Conservation (phyloP, 2,329 filamentous ascomycete species). For the Ophiostoma triangulosporum region DNA sequence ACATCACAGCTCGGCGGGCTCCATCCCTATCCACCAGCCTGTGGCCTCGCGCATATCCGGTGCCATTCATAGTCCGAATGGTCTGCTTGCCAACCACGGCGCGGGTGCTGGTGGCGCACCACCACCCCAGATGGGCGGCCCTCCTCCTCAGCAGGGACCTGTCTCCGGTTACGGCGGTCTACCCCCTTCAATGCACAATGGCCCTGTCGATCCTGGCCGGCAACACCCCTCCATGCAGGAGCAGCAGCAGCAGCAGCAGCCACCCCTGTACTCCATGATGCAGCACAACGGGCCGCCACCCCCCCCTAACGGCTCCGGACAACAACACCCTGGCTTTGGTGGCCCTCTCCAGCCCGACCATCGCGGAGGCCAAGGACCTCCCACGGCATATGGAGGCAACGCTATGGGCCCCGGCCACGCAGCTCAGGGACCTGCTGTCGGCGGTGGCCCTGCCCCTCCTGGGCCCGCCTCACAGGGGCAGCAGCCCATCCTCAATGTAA, state of each 20-base stretch:
- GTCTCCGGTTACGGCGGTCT: conserved; percentile 37
- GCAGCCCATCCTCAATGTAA: conserved; percentile 68
- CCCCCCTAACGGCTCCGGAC: conserved; percentile 38
- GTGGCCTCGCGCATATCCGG: conserved; percentile 69
- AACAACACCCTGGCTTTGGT: conserved; percentile 55
- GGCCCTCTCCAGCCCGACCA: conserved; percentile 50
- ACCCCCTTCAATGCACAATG: conserved; percentile 27
- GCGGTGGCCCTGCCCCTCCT: conserved; percentile 16
- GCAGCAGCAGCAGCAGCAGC: conserved; percentile 22
- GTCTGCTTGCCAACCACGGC: conserved; percentile 64
- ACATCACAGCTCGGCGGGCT: conserved; percentile 77
- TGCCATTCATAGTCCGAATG: conserved; percentile 84
- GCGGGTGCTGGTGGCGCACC: conserved; percentile 16
- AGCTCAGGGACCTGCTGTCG: conserved; percentile 18
- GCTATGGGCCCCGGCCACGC: conserved; percentile 25
- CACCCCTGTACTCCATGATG: conserved; percentile 45
- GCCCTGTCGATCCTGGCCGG: conserved; percentile 30
- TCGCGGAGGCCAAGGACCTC: conserved; percentile 46
- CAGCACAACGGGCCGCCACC: conserved; percentile 29
- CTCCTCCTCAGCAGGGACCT: conserved; percentile 34
- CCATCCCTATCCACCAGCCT: conserved; percentile 86
- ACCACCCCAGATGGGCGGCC: conserved; percentile 33
- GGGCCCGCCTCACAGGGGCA: conserved; percentile 58
- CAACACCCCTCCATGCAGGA: conserved; percentile 10
- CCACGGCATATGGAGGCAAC: conserved; percentile 33